Conservation (phyloP, 2,329 filamentous ascomycete genomes). For the Pseudogymnoascus sp. region DNA sequence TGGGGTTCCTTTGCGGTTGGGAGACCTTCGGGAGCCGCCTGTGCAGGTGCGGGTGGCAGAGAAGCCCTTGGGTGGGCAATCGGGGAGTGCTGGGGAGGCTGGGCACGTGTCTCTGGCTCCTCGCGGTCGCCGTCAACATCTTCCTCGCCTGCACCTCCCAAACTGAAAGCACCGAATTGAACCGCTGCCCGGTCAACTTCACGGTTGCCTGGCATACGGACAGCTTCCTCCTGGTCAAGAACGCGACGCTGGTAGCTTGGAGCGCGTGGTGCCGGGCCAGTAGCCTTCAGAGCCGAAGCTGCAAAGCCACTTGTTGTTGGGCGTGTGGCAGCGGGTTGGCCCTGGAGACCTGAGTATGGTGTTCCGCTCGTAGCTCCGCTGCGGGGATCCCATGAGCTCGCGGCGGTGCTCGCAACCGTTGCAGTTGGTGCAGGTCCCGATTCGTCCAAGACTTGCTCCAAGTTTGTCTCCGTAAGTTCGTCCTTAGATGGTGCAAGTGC, state of each 20-base stretch:
- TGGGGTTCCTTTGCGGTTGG: conserved; percentile 35
- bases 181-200: conserved; percentile 88
- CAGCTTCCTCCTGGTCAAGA: conserved; percentile 91
- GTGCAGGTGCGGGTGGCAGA: conserved; percentile 60
- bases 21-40: conserved; percentile 46
- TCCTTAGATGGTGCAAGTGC: conserved; percentile 64
- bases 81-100: conserved; percentile 88
- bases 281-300: conserved; percentile 73
- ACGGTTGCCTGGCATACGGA: conserved; percentile 96
- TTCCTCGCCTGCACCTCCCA: conserved; percentile 68
- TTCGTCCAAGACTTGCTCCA: conserved; percentile 79
- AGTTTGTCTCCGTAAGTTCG: conserved; percentile 82
- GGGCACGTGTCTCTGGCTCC: conserved; percentile 87
- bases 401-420: conserved; percentile 80
- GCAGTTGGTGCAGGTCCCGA: conserved; percentile 70
- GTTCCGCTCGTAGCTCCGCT: conserved; percentile 52
- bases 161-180: conserved; percentile 90
- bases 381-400: conserved; percentile 74
- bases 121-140: conserved; percentile 93
- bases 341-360: conserved; percentile 55
- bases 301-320: conserved; percentile 66
- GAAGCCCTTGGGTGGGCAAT: conserved; percentile 77
- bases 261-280: conserved; percentile 52
- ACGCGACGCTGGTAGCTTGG: conserved; percentile 79
- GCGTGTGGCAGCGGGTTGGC: conserved; percentile 47